Conservation (phyloP, 108 stramenopile genomes). For the Nannochloropsis salina region DNA sequence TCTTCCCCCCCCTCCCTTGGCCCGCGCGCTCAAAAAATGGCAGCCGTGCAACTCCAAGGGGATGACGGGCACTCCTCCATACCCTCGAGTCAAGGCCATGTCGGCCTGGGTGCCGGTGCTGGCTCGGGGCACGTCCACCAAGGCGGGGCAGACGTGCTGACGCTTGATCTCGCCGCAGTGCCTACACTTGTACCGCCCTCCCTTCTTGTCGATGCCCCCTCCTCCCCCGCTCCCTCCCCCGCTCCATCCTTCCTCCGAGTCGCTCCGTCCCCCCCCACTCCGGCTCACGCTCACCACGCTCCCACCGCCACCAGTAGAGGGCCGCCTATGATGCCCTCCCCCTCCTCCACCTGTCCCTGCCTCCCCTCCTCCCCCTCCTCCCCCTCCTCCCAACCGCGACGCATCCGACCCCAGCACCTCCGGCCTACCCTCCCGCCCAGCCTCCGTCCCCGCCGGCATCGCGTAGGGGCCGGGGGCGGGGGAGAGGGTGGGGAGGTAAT, state of each 20-base stretch:
- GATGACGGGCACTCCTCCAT: background rate
- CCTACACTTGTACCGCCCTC: background rate
- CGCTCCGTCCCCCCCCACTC: background rate
- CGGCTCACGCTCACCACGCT: background rate
- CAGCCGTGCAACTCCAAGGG: background rate
- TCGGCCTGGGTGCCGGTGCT: background rate
- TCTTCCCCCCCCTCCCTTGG: background rate
- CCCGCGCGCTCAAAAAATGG: background rate
- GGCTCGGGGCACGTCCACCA: background rate
- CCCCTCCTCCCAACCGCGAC: background rate
- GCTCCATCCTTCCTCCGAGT: background rate
- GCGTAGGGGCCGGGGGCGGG: background rate
- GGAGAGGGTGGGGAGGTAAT: background rate
- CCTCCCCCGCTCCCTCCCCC: background rate
- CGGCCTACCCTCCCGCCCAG: background rate
- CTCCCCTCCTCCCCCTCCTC: slow-evolving; percentile 2
- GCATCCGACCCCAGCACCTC: background rate
- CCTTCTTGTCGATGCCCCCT: background rate
- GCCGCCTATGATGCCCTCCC: background rate
- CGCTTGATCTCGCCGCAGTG: background rate
- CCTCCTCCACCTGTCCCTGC: background rate
- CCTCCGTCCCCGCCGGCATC: background rate
- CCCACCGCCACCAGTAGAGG: background rate
- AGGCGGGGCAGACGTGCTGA: background rate
- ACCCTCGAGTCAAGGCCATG: background rate